A percentile compares a stretch with the other conserved stretches of the same genome.
Conservation (phyloP, 441 rosid genomes). For the Raphanus hybrid region DNA sequence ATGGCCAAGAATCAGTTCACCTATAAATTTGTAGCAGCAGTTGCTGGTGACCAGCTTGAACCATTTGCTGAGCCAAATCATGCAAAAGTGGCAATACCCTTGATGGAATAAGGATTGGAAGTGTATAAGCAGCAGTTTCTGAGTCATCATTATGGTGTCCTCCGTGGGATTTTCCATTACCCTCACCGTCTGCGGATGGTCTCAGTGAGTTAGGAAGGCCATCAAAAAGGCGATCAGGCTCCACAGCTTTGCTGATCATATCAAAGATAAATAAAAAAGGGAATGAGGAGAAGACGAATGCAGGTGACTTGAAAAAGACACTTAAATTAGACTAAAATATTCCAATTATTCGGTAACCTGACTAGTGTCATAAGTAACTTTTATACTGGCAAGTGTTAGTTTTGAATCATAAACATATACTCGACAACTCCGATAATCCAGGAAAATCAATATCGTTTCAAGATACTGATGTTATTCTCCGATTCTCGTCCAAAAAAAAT, state of each 20-base stretch:
- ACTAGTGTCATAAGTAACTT: not conserved
- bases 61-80: slow-evolving; percentile 92
- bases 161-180: slow-evolving; percentile 56
- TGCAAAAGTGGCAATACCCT: slow-evolving; percentile 88
- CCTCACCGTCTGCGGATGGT: slow-evolving; percentile 71
- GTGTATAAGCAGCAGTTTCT: slow-evolving; percentile 72
- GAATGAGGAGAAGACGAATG: slow-evolving; percentile 20
- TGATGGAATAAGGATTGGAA: slow-evolving; percentile 85
- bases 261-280: slow-evolving; percentile 1
- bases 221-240: slow-evolving; percentile 94
- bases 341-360: not conserved
- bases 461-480: not conserved
- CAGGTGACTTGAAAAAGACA: not conserved
- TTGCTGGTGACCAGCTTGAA: slow-evolving; percentile 88
- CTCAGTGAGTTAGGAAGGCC: slow-evolving; percentile 94
- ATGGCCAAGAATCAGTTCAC: slow-evolving; percentile 46
- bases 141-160: slow-evolving; percentile 58
- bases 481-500: not conserved
- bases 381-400: not conserved
- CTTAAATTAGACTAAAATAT: not conserved
- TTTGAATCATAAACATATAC: not conserved
- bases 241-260: slow-evolving; percentile 83
- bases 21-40: slow-evolving; percentile 73
- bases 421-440: slow-evolving; percentile 11
- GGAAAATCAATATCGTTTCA: not conserved